Conservation (phyloP, 2,329 filamentous ascomycete genomes). For the Penicillium brevicompactum region DNA sequence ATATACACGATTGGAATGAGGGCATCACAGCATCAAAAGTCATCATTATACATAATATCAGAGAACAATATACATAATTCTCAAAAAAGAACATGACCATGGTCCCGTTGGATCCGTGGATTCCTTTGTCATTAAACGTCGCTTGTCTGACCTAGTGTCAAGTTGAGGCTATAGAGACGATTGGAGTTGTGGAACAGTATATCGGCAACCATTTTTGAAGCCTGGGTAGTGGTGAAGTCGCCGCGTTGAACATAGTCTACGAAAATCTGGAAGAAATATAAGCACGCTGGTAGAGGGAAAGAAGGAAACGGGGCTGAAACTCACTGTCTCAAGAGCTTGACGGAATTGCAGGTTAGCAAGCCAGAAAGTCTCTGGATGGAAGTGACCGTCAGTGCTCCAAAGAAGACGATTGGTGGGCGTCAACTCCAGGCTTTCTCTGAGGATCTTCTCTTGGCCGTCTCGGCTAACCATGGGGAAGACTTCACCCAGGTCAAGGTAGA, state of each 20-base stretch:
- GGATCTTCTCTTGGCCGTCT: conserved; percentile 70
- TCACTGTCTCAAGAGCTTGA: conserved; percentile 67
- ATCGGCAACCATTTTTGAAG: conserved; percentile 64
- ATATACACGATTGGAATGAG: conserved; percentile 1
- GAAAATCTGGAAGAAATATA: conserved; percentile 54
- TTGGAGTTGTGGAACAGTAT: conserved; percentile 79
- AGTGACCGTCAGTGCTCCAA: conserved; percentile 80
- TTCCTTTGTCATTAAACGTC: no score
- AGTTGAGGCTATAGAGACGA: conserved; percentile 66
- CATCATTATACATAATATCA: not conserved
- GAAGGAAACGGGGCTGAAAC: conserved; percentile 17
- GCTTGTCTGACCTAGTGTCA: conserved; percentile 31
- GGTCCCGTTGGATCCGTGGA: not conserved
- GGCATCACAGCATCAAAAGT: not conserved
- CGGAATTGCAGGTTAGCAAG: conserved; percentile 73
- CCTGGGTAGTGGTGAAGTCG: conserved; percentile 63
- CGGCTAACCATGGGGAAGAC: conserved; percentile 78
- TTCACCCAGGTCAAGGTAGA: conserved; percentile 80
- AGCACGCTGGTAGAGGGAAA: not conserved
- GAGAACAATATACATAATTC: not conserved
- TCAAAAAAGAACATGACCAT: not conserved
- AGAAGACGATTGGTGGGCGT: conserved; percentile 74
- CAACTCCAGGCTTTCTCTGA: conserved; percentile 74
- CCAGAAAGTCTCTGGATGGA: conserved; percentile 76
- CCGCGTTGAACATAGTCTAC: conserved; percentile 66